Percentiles rank a stretch among this genome's conserved stretches.
Evolutionary conservation across 805 yeast genomes (phyloP).

Genomic region (Pichia cephalocereana): DNA sequence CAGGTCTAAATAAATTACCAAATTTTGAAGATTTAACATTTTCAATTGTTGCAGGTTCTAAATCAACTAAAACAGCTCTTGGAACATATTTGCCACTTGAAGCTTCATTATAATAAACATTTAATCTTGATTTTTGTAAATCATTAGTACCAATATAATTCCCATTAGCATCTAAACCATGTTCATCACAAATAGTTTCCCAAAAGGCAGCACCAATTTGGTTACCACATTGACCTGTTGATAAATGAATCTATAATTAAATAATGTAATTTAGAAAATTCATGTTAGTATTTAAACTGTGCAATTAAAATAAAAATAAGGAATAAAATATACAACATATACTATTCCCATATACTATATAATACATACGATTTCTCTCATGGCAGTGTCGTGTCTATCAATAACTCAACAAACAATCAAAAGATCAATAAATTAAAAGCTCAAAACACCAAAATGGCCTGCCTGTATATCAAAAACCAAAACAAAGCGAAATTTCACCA

Average conservation of each 20-base stretch:
- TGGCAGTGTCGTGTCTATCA: not conserved
- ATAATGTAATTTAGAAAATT: not conserved
- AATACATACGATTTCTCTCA: not conserved
- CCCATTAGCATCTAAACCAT: conserved; percentile 70
- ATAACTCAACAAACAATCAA: too few species aligned
- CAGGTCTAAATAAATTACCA: conserved; percentile 87
- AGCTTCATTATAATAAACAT: conserved; percentile 85
- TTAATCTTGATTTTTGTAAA: conserved; percentile 43
- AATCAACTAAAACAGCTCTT: conserved; percentile 83
- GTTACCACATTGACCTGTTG: conserved; percentile 99
- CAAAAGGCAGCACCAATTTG: conserved; percentile 94
- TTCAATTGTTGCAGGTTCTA: conserved; percentile 92
- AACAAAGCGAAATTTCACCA: not conserved
- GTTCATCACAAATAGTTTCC: conserved; percentile 88
- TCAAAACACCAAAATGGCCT: too few species aligned
- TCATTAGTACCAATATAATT: conserved; percentile 55
- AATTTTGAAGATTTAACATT: conserved; percentile 70
- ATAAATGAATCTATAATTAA: conserved; percentile 69
- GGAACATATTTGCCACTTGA: conserved; percentile 85
- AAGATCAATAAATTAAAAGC: too few species aligned
- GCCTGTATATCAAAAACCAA: too few species aligned
- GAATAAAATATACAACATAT: too few species aligned
- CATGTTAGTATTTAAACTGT: not conserved
- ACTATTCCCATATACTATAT: not conserved
- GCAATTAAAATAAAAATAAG: too few species aligned